Evolutionary conservation across 1,139 yeast genomes (phyloP), one percentile per base, ranked within the genome.

Genomic region (Pichia sp.): DNA sequence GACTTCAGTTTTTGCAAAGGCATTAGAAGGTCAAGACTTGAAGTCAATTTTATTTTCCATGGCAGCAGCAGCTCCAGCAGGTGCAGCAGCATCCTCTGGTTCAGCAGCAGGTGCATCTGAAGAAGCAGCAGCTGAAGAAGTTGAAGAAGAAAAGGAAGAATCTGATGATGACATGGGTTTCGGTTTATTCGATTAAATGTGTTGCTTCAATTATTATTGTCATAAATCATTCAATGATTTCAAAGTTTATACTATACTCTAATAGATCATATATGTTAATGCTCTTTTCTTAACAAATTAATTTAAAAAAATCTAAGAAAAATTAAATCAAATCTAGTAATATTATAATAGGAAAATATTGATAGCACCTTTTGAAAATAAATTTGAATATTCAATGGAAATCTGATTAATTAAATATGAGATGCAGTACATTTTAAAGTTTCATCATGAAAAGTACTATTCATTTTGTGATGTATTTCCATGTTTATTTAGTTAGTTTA

Each of bases 1-100:
- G 97, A 87, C 96, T 69, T 89, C 87, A 68, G 81, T 86, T 68
- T 92, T 77, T 79, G 94, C 97, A 68, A 85, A 87, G 80, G 97
- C 97, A 70, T 82, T 92, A 68, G 95, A 85, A 74, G 97, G 97
- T 72, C 86, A 87, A 80, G 82, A 90, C 82, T 77, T 92, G 72
- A 90, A 90, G 82, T 90, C 86, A 68, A 78, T 88, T 71, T 57
- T 65, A 48, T 63, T 65, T 61, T 59, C 65, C 38, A 55, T 64
- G 66, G 72, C 79, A 60, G 82, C 79, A 64, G 80, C 84, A 64
- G 74, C 85, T 61, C 78, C 82, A 63, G 74, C 82, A 56, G 77
- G 79, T 59, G 76, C 75, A 59, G 76, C 74, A 61, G 75, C 76
- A 59, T 77, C 75, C 58, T 78, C 75, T 61, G 78, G 73, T 60